Evolutionary conservation across 257 asterid species (phyloP).

Genomic region (Solanum tacnaense): DNA sequence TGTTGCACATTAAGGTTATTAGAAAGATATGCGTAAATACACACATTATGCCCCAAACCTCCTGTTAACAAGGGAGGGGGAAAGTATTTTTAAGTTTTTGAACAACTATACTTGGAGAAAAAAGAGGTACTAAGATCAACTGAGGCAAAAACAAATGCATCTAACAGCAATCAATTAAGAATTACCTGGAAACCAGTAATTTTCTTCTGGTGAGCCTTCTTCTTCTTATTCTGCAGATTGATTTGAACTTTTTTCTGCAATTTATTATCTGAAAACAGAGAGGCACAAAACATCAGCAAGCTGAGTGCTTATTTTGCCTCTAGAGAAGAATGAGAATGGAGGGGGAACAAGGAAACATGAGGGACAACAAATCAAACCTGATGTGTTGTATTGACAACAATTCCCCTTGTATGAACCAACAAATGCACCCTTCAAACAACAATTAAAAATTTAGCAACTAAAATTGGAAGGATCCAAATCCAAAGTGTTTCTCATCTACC

Average conservation of each 20-base stretch:
- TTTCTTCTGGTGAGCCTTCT: constrained; percentile 90
- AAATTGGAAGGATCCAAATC: background rate
- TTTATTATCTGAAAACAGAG: constrained; percentile 56
- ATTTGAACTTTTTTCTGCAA: constrained; percentile 63
- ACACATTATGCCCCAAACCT: background rate
- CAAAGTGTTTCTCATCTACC: background rate
- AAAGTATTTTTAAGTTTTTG: background rate
- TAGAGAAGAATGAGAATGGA: background rate
- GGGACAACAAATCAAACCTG: constrained; percentile 36
- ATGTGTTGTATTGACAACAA: constrained; percentile 69
- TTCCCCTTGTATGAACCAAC: constrained; percentile 99
- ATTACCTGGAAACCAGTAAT: constrained; percentile 97
- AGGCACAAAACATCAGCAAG: background rate
- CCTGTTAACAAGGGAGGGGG: background rate
- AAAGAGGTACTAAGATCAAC: background rate
- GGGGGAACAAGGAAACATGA: background rate
- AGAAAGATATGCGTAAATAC: background rate
- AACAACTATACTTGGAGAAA: background rate
- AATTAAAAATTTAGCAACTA: background rate
- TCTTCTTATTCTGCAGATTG: constrained; percentile 86
- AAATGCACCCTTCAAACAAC: constrained; percentile 60
- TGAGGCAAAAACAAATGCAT: background rate
- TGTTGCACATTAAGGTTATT: background rate
- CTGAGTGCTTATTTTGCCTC: constrained; percentile 1
- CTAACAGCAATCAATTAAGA: background rate